A percentile compares a stretch with the other conserved stretches of the same genome.
Conservation (phyloP, 2,329 filamentous ascomycete genomes). For the Exophiala spinifera region DNA sequence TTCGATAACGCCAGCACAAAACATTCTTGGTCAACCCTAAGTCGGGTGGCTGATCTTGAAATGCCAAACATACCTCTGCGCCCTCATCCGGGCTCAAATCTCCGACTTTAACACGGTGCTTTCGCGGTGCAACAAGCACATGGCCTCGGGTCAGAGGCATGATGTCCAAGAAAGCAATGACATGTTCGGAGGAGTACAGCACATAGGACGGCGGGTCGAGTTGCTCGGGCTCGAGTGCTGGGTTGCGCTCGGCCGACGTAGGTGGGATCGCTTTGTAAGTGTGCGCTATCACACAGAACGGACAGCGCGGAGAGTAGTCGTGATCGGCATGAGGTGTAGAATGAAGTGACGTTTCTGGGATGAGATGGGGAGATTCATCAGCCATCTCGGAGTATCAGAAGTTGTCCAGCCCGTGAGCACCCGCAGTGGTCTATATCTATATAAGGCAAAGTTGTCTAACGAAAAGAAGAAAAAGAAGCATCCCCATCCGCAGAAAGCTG, state of each 20-base stretch:
- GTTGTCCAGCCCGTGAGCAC: background rate
- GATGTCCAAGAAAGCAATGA: slow-evolving; percentile 90
- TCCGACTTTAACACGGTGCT: slow-evolving; percentile 73
- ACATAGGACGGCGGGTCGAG: slow-evolving; percentile 43
- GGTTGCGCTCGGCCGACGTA: slow-evolving; percentile 1
- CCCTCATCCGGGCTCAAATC: slow-evolving; percentile 65
- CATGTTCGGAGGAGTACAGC: slow-evolving; percentile 71
- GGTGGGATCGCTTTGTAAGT: slow-evolving; percentile 45
- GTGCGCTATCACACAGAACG: slow-evolving; percentile 58
- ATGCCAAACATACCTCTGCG: slow-evolving; percentile 56
- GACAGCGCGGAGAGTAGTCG: slow-evolving; percentile 38
- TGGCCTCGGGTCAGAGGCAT: slow-evolving; percentile 82
- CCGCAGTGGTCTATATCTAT: background rate
- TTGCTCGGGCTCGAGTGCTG: slow-evolving; percentile 17
- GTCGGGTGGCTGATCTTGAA: no score
- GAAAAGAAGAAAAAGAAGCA: no score
- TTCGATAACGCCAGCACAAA: no score
- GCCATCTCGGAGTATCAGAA: background rate
- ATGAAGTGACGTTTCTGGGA: slow-evolving; percentile 5
- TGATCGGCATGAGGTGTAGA: background rate
- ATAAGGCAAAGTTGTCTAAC: background rate
- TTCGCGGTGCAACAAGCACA: slow-evolving; percentile 73
- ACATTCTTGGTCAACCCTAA: no score
- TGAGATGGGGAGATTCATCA: background rate
- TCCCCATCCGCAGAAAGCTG: no score